Evolutionary conservation across 192 early-diverging fungal genomes (phyloP).

Genomic region (Funneliformis geosporum): DNA sequence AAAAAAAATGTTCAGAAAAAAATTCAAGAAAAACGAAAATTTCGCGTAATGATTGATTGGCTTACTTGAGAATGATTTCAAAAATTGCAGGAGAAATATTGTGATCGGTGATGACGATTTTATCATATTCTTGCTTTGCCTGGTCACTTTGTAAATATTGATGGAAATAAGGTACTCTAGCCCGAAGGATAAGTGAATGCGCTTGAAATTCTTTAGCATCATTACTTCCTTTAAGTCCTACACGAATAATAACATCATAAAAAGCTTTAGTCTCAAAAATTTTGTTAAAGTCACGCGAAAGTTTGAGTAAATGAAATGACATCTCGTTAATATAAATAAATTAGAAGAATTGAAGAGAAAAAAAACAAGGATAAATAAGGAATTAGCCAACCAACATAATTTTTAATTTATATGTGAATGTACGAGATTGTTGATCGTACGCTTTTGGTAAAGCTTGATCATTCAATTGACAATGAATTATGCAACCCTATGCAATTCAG

Average conservation of each 20-base stretch:
- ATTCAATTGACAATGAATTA: too few species aligned
- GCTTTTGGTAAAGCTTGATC: too few species aligned
- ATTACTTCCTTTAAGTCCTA: neutral
- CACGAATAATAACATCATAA: constrained; percentile 27
- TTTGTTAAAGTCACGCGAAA: constrained; percentile 11
- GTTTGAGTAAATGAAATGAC: constrained; percentile 22
- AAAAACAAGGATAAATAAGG: too few species aligned
- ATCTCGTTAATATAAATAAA: neutral
- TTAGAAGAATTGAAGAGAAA: too few species aligned
- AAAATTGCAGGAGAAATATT: constrained; percentile 17
- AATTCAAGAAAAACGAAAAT: neutral
- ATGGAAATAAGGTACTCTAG: constrained; percentile 12
- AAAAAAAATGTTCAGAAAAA: neutral
- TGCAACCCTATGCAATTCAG: too few species aligned
- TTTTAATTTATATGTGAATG: too few species aligned
- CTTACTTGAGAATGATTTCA: constrained; percentile 26
- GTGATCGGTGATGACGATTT: neutral
- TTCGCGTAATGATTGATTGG: too few species aligned
- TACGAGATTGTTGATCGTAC: too few species aligned
- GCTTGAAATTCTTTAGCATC: neutral
- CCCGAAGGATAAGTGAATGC: constrained; percentile 18
- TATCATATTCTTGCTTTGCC: constrained; percentile 13
- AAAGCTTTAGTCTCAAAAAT: constrained; percentile 2
- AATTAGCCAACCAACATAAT: too few species aligned
- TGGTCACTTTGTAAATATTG: neutral